Percentiles rank a stretch among this genome's conserved stretches.
Conservation (phyloP, 2,329 filamentous ascomycete species). For the Clarireedia monteithiana region DNA sequence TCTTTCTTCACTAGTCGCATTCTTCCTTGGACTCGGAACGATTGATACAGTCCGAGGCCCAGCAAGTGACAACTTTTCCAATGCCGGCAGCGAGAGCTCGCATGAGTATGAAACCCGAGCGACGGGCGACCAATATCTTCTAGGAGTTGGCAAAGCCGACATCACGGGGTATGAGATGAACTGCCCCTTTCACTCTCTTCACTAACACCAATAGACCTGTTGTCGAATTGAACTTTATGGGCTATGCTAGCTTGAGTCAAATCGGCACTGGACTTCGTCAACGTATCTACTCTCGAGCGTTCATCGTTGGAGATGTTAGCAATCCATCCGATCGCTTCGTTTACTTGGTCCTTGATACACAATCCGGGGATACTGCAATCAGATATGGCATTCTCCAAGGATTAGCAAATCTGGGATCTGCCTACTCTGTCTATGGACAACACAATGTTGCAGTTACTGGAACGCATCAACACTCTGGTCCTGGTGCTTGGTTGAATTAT, state of each 20-base stretch:
- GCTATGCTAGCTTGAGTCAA: conserved; percentile 78
- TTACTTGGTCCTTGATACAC: conserved; percentile 79
- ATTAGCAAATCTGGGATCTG: conserved; percentile 57
- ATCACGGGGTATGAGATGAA: conserved; percentile 47
- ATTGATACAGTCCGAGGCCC: background rate
- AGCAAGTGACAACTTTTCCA: background rate
- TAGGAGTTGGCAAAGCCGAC: conserved; percentile 64
- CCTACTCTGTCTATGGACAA: conserved; percentile 67
- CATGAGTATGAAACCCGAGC: conserved; percentile 14
- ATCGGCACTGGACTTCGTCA: conserved; percentile 78
- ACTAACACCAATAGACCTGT: conserved; percentile 45
- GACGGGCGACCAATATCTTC: conserved; percentile 40
- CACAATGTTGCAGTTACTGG: conserved; percentile 83
- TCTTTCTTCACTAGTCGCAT: background rate
- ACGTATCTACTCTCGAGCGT: conserved; percentile 81
- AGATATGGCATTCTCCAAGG: conserved; percentile 78
- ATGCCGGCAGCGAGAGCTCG: background rate
- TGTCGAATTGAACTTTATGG: conserved; percentile 87
- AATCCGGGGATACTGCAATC: conserved; percentile 81
- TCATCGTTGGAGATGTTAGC: conserved; percentile 67
- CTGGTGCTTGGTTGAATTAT: conserved; percentile 90
- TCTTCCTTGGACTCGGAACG: background rate
- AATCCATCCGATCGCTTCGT: conserved; percentile 67
- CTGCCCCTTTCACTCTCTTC: background rate
- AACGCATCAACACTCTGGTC: conserved; percentile 86